Evolutionary conservation across 2,329 filamentous ascomycete species (phyloP), one percentile per base, ranked within the genome.

Genomic region (Tolypocladium nubicola): DNA sequence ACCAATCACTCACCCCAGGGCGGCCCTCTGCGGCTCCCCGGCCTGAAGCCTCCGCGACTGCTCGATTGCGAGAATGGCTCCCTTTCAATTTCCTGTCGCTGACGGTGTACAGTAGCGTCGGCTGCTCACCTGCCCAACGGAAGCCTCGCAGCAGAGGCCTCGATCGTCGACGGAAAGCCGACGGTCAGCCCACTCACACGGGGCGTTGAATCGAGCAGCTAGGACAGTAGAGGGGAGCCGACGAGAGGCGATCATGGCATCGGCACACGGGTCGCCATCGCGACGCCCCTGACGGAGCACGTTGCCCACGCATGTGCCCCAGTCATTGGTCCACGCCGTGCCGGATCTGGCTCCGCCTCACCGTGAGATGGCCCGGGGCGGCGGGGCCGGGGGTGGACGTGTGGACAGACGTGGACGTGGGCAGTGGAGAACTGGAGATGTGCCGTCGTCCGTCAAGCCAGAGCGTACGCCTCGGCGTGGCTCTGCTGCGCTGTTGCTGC

Each of bases 301-400:
- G 57, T 63, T 60, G 55, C 55, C 61, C 55, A 58, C 61, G 59
- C 73, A 76, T 75, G 74, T 76, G 74, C 68, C 66, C 65, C 66
- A 75, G 69, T 64, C 65, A 76, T 76, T 76, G 74, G 74, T 61
- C 69, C 65, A 68, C 65, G 63, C 64, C 57, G 52, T 59, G 41
- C 47, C 56, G 56, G 56, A 47, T 53, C 58, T 41, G 53, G 26
- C 37, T 47, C 52, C 43, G 52, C 58, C 53, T 45, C 45, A 50
- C 53, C 40, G 30, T n/a, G 37, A 43, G 39, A 45, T 37, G 40
- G 33, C 30, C 30, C 30, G 52, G 52, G n/a, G 52, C 26, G 35
- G 52, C 52, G 35, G 52, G 35, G 52, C 52, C 35, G 37, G 35
- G 33, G 30, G 35, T 40, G 21, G 35, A 40, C 21, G 30, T 52